Evolutionary conservation across 2,329 filamentous ascomycete species (phyloP).

Genomic region (Talaromyces sp.): DNA sequence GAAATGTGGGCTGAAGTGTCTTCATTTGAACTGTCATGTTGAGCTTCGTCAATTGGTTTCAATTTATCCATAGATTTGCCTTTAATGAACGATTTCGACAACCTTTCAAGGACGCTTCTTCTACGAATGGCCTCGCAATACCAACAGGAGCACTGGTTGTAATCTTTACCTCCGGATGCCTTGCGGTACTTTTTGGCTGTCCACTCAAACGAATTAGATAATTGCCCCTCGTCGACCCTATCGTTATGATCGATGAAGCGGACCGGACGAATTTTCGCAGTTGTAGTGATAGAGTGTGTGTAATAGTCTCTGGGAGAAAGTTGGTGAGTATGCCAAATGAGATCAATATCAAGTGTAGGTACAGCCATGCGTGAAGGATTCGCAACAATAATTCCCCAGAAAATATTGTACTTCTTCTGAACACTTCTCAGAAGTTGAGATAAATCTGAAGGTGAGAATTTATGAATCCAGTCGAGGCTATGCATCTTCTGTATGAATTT

Average conservation of each 20-base stretch:
- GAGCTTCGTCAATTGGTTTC: too few relatives aligned
- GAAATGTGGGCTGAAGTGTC: too few relatives aligned
- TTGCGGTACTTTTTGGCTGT: slow-evolving; percentile 5
- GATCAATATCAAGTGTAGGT: slow-evolving; percentile 34
- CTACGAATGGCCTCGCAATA: slow-evolving; percentile 9
- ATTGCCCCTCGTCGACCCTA: slow-evolving; percentile 6
- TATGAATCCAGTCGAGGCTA: slow-evolving; percentile 74
- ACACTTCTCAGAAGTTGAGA: slow-evolving; percentile 51
- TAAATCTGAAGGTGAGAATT: slow-evolving; percentile 53
- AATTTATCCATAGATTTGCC: too few relatives aligned
- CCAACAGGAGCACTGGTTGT: slow-evolving; percentile 13
- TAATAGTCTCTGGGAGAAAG: slow-evolving; percentile 20
- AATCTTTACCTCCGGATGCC: background rate
- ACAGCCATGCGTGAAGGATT: slow-evolving; percentile 32
- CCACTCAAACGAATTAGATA: slow-evolving; percentile 12
- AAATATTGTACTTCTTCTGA: slow-evolving; percentile 52
- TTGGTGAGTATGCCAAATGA: slow-evolving; percentile 36
- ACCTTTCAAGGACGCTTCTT: too few relatives aligned
- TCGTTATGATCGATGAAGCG: slow-evolving; percentile 9
- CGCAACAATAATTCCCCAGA: slow-evolving; percentile 39
- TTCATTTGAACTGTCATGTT: too few relatives aligned
- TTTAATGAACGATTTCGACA: too few relatives aligned
- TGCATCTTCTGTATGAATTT: slow-evolving; percentile 61
- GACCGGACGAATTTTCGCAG: background rate
- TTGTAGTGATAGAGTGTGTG: background rate